Evolutionary conservation across 305 asterid species (phyloP), one percentile per base, ranked within the genome.

Genomic region (Petunia hybrid): DNA sequence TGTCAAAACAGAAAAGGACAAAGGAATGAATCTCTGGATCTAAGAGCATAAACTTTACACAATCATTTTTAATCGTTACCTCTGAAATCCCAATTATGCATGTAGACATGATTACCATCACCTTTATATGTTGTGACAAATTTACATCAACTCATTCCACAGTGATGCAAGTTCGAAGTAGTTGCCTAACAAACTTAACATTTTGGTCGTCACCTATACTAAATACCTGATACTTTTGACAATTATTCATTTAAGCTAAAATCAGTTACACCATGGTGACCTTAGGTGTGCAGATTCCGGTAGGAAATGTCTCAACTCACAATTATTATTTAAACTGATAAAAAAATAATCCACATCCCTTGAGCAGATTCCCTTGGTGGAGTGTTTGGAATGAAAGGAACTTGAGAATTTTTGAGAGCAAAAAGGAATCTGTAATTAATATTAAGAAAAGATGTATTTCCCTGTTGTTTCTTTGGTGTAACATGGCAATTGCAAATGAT

Each of bases 11-110:
- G 41, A 48, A 10, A 71, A 71, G 45, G 78, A 71, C 5, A 62
- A 71, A 71, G 62, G 45, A 71, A 71, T 48, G 62, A 48, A 35
- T 48, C 62, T 48, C 48, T 71, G 62, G 45, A 71, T 61, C 35
- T 48, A 35, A 71, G 62, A 71, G 60, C 12, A 48, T 71, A 71
- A 48, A 31, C 6, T 71, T 71, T 22, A 71, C 35, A 71, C 4
- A 51, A 71, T 71, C 62, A 12, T 48, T 71, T 22, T 56, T 48
- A 71, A 35, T 71, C 35, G 51, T 48, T 5, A 71, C 14, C 45
- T 57, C 78, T 13, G 62, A 71, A 48, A 48, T 71, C 45, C 9
- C 41, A 71, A 48, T 71, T 31, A 71, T 48, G 35, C 35, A 48
- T 57, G 36, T 70, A 5, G 77, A 70, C 36, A 59, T 59, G 64